Conservation (phyloP, 129 eudicot genomes). For the Helichrysum umbraculigerum region DNA sequence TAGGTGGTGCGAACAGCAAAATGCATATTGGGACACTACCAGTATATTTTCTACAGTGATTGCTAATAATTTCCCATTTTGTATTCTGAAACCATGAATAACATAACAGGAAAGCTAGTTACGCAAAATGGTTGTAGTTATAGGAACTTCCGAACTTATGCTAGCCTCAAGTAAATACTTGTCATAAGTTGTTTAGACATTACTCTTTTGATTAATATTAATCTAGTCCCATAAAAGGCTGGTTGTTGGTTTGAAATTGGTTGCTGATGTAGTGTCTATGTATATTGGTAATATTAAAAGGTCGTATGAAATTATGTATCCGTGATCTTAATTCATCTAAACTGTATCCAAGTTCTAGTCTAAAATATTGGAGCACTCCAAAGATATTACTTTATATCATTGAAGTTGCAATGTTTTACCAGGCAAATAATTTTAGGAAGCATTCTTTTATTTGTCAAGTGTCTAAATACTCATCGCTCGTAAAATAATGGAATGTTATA, state of each 20-base stretch:
- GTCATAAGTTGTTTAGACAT: neutral
- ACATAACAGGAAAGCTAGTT: constrained; percentile 16
- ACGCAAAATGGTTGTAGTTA: neutral
- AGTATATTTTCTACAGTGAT: neutral
- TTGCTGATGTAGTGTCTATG: neutral
- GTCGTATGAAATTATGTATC: neutral
- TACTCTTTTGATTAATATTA: neutral
- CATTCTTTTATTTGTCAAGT: neutral
- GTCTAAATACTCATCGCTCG: neutral
- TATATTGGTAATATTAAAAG: neutral
- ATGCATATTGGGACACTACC: constrained; percentile 1
- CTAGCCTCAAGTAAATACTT: neutral
- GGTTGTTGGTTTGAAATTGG: neutral
- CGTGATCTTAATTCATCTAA: neutral
- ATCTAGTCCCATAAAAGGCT: neutral
- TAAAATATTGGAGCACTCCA: neutral
- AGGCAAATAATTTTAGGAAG: neutral
- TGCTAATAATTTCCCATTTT: neutral
- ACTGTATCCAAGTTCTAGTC: neutral
- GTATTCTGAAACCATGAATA: neutral
- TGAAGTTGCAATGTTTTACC: constrained; percentile 12
- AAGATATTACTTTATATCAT: neutral
- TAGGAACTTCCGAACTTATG: neutral
- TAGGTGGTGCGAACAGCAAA: neutral
- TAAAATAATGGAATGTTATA: neutral